Evolutionary conservation across 495 filamentous ascomycete genomes (phyloP), one percentile per base, ranked within the genome.

Genomic region (Sphaerosporella brunnea): DNA sequence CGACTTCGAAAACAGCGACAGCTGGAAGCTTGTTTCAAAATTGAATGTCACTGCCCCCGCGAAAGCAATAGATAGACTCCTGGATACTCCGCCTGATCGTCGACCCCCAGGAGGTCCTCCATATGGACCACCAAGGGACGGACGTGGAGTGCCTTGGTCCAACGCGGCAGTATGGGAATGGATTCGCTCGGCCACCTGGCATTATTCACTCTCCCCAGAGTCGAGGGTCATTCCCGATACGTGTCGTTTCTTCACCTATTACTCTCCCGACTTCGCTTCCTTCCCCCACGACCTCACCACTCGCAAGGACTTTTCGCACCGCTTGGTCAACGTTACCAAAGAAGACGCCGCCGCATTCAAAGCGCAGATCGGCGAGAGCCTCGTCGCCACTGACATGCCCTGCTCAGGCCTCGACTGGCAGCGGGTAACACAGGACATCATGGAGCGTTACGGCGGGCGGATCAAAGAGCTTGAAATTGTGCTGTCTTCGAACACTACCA

Each of bases 1-100:
- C 48, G 61, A 68, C 49, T 68, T 67, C 53, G 37, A 19, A 23
- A 23, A 9, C 11, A 49, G 39, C 10, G 36, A 38, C 24, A 28
- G 10, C 2, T 28, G 13, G 35, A 49, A 9, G 10, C 45, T 67
- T 45, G 53, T 66, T 16, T 63, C 59, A 11, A 58, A 62, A 26
- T 28, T 66, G 28, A 67, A 66, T 50, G 57, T 65, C n/a, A 66
- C 64, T 10, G 61, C 55, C 3, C 65, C 64, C 18, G 38, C 19
- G 15, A 15, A 8, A 11, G 35, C 8, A 20, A 19, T 8, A 34
- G 36, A 49, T 26, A 16, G 11, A 21, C 4, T 2, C 3, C 19
- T 23, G 11, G 42, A 28, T 26, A 32, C 46, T 18, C 32, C 21
- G 19, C n/a, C n/a, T n/a, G n/a, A n/a, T n/a, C n/a, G n/a, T n/a